Evolutionary conservation across 2,329 filamentous ascomycete species (phyloP).

Genomic region (Colletotrichum sp.): DNA sequence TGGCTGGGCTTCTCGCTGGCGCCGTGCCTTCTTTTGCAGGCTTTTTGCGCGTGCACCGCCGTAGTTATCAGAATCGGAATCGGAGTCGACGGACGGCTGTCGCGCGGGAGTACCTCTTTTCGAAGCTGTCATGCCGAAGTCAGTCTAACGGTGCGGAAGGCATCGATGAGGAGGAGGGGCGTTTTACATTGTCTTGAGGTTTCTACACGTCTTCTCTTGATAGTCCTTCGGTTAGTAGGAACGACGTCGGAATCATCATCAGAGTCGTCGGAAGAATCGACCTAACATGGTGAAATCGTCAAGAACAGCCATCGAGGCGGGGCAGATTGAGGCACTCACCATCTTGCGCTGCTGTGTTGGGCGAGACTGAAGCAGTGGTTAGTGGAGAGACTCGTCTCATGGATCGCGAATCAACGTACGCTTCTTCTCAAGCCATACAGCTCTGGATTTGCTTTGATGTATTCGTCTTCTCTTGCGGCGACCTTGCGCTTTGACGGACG

Average conservation of each 20-base stretch:
- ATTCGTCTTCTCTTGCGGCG: constrained; percentile 75
- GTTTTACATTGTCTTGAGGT: constrained; percentile 67
- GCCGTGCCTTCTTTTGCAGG: constrained; percentile 77
- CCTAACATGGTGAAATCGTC: constrained; percentile 34
- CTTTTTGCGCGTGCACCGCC: constrained; percentile 76
- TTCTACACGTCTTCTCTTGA: constrained; percentile 73
- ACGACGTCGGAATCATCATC: constrained; percentile 77
- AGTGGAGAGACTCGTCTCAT: constrained; percentile 7
- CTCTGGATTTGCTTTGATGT: constrained; percentile 90
- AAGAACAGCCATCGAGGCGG: constrained; percentile 19
- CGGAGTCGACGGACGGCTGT: constrained; percentile 56
- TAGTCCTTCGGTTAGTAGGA: constrained; percentile 60
- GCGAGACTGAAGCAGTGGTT: constrained; percentile 48
- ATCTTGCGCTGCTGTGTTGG: constrained; percentile 63
- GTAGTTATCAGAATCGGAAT: constrained; percentile 79
- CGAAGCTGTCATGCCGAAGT: constrained; percentile 50
- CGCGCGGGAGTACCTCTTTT: constrained; percentile 63
- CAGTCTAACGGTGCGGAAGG: background rate
- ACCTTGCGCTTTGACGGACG: constrained; percentile 77
- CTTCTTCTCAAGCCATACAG: constrained; percentile 94
- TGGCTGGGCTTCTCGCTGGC: constrained; percentile 71
- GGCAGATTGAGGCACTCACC: constrained; percentile 42
- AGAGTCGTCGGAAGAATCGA: constrained; percentile 63
- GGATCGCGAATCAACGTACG: constrained; percentile 58
- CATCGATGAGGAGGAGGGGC: background rate